Conservation (phyloP, 2,329 filamentous ascomycete genomes). For the Fusarium duplospermum region DNA sequence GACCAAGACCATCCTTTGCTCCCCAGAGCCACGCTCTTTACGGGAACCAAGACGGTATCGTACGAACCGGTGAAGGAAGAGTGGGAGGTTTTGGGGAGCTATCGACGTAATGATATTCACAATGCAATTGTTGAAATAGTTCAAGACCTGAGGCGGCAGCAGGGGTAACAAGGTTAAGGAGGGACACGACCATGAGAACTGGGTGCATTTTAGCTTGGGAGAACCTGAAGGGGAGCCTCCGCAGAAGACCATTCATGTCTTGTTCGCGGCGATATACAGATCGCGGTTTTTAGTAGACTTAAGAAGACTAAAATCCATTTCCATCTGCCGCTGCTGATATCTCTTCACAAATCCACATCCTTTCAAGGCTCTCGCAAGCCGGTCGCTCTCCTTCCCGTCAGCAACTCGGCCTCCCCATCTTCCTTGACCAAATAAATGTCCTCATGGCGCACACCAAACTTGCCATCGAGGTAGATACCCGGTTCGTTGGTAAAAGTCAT, state of each 20-base stretch:
- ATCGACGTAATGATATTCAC: not conserved
- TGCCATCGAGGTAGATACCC: conserved; percentile 69
- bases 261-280: not conserved
- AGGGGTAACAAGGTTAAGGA: not conserved
- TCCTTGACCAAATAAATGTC: conserved; percentile 69
- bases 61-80: not conserved
- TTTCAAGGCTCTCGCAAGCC: conserved; percentile 64
- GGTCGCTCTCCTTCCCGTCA: conserved; percentile 64
- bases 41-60: not conserved
- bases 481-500: conserved; percentile 75
- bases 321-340: no score
- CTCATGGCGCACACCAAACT: conserved; percentile 72
- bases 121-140: not conserved
- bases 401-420: conserved; percentile 63
- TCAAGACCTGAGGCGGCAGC: not conserved
- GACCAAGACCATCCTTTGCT: not conserved
- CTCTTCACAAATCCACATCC: not conserved
- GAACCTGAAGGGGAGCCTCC: not conserved
- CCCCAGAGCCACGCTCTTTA: not conserved
- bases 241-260: not conserved
- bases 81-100: not conserved
- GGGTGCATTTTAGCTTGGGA: not conserved
- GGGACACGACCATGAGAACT: not conserved
- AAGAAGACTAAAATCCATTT: no score
- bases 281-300: no score